These are phyloP conservation scores for Cymbopogon citratus DNA, from an alignment of 176 grass and related monocot genomes.

Conservation along the genomic window DNA sequence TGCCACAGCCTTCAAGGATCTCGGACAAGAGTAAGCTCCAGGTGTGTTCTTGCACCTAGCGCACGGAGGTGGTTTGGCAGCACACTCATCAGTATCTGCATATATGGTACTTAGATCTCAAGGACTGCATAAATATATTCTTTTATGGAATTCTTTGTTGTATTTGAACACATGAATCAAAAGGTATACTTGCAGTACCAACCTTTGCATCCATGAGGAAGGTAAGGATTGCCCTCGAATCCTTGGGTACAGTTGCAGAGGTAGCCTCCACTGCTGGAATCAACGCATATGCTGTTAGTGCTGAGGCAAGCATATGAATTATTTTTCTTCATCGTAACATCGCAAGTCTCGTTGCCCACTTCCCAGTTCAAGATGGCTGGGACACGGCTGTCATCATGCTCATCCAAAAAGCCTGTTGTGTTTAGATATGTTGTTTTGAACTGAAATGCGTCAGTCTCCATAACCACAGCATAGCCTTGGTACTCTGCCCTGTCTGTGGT, in stretches of 20 bases:
- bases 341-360: conserved; percentile 7
- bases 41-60: conserved; percentile 9
- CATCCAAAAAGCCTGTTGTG: background rate
- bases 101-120: background rate
- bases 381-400: background rate
- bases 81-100: conserved; percentile 24
- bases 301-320: conserved; percentile 26
- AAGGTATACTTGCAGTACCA: background rate
- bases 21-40: background rate
- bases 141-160: background rate
- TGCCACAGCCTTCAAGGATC: background rate
- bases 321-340: background rate
- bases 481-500: background rate
- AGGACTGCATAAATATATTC: background rate
- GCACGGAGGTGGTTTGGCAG: background rate
- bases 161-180: background rate
- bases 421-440: conserved; percentile 1
- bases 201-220: conserved; percentile 26
- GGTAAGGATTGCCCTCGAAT: conserved; percentile 30
- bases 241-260: conserved; percentile 10
- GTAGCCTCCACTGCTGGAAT: conserved; percentile 13
- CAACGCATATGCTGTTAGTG: background rate
- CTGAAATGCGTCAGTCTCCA: background rate
- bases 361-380: conserved; percentile 23
- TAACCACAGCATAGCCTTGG: background rate